A percentile compares a stretch with the other conserved stretches of the same genome.
Conservation (phyloP, 345 rosid species). For the Populus euphratica region DNA sequence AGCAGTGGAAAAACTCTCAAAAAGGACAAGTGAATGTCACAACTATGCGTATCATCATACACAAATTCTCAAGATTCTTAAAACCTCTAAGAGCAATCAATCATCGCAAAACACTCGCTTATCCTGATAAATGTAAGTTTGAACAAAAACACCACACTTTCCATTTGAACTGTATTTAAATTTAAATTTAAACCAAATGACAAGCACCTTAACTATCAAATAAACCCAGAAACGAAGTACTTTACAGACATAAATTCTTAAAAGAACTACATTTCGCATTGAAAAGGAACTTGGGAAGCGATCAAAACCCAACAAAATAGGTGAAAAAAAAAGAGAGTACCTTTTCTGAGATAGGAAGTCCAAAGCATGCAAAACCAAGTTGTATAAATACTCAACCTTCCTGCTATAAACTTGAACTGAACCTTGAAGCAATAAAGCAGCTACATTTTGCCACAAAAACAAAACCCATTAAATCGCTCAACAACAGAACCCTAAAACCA, state of each 20-base stretch:
- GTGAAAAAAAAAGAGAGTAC: conserved; percentile 27
- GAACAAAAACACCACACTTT: not conserved
- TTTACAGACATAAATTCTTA: not conserved
- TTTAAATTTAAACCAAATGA: not conserved
- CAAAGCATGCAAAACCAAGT: conserved; percentile 85
- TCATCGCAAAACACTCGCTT: not conserved
- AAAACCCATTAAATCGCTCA: not conserved
- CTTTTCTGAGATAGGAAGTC: conserved; percentile 84
- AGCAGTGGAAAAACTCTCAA: not conserved
- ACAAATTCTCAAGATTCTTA: not conserved
- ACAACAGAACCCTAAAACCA: conserved; percentile 1
- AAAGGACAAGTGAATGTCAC: not conserved
- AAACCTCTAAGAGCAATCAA: not conserved
- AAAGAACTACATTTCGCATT: not conserved
- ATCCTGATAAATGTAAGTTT: not conserved
- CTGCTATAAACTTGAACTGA: conserved; percentile 95
- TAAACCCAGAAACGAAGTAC: not conserved
- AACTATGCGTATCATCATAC: not conserved
- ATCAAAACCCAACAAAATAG: not conserved
- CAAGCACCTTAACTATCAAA: not conserved
- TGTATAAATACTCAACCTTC: conserved; percentile 92
- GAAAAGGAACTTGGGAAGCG: not conserved
- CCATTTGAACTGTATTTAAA: not conserved
- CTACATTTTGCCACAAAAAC: conserved; percentile 40
- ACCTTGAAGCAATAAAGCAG: conserved; percentile 97